These are phyloP conservation scores for Pholiota microspora DNA, from an alignment of 768 basidiomycete genomes.

Conservation along the genomic window DNA sequence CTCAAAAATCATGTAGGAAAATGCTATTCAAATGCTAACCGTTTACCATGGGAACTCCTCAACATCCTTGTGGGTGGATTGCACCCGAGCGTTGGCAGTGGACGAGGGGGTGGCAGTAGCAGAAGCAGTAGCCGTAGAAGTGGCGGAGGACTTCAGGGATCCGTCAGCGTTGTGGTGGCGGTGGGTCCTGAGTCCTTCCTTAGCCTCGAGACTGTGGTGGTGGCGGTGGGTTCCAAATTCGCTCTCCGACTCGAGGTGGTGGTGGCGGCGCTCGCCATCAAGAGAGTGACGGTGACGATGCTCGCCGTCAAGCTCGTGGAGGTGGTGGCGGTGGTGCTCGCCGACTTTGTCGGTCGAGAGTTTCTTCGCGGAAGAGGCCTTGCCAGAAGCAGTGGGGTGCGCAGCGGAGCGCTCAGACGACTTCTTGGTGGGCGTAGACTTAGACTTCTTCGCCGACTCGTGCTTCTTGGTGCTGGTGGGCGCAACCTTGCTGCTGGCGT, in stretches of 20 bases:
- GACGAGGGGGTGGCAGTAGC: background rate
- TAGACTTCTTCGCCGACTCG: background rate
- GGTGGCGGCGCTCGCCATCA: background rate
- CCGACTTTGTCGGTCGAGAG: background rate
- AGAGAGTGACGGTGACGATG: too few species aligned
- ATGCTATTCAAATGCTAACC: background rate
- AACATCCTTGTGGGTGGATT: background rate
- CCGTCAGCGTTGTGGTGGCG: background rate
- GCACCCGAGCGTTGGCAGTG: background rate
- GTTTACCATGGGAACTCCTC: constrained; percentile 4
- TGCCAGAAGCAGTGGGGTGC: constrained; percentile 2
- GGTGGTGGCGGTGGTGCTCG: background rate
- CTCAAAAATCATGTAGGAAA: constrained; percentile 12
- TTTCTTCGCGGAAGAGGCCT: constrained; percentile 3
- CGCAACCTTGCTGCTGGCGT: background rate
- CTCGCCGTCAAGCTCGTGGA: constrained; percentile 8
- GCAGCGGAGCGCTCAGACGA: background rate
- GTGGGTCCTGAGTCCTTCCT: background rate
- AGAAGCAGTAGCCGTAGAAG: background rate
- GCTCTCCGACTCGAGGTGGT: background rate
- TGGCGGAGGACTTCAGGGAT: background rate
- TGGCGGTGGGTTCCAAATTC: background rate
- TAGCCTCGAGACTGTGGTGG: background rate
- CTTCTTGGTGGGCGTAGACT: background rate
- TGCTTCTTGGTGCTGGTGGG: background rate